Evolutionary conservation across 2,329 filamentous ascomycete species (phyloP).

Genomic region (Blastomyces emzantsi): DNA sequence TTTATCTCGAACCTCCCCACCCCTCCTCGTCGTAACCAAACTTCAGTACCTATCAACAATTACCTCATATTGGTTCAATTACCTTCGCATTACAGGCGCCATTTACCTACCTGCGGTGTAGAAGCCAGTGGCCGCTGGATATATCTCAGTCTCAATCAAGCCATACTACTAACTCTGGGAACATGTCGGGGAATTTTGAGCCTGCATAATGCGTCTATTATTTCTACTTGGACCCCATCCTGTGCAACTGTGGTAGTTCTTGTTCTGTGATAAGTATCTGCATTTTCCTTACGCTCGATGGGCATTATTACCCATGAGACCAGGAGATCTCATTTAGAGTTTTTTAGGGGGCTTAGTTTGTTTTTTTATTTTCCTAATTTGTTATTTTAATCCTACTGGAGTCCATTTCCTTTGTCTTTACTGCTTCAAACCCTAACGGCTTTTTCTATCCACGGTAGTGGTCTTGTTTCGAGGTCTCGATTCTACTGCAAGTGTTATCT

Average conservation of each 20-base stretch:
- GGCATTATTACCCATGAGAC: slow-evolving; percentile 6
- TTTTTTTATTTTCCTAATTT: neutral
- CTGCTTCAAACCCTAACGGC: slow-evolving; percentile 8
- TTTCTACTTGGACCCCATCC: slow-evolving; percentile 5
- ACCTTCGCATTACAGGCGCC: neutral
- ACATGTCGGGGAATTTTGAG: neutral
- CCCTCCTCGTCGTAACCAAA: neutral
- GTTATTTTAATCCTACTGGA: neutral
- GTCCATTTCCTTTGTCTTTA: slow-evolving; percentile 6
- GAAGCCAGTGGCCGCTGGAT: slow-evolving; percentile 1
- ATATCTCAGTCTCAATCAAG: neutral
- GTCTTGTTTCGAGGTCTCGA: slow-evolving; percentile 1
- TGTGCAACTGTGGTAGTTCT: slow-evolving; percentile 1
- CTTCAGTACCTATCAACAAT: neutral
- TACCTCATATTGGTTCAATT: slow-evolving; percentile 7
- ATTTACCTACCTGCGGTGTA: neutral
- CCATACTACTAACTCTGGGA: slow-evolving; percentile 5
- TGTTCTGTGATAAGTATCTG: neutral
- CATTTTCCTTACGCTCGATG: neutral
- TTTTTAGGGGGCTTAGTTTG: slow-evolving; percentile 8
- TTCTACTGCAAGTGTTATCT: slow-evolving; percentile 3
- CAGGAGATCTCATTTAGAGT: slow-evolving; percentile 6
- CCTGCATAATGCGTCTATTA: slow-evolving; percentile 1
- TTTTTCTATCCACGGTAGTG: slow-evolving; percentile 6
- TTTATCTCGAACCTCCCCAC: neutral